Base-by-base conservation (phyloP, 2,329 filamentous ascomycete species). In the Clathrospora elynae region DNA sequence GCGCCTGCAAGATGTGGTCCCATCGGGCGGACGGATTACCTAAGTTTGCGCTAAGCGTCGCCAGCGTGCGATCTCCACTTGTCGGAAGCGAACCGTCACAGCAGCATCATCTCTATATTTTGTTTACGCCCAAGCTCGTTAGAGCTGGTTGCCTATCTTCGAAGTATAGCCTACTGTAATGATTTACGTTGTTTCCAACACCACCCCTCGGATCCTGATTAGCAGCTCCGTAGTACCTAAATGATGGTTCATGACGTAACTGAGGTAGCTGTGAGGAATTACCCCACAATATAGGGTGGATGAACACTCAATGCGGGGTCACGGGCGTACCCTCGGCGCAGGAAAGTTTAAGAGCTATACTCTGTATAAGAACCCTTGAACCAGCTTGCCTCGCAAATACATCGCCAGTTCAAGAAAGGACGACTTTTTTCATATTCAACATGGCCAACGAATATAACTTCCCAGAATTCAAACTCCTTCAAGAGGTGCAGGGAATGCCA, bases 381-480 rank as follows among this genome's bases (percentile, higher is more conserved):
- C n/a, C n/a, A n/a, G n/a, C n/a, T n/a, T n/a, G n/a, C n/a, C n/a
- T n/a, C n/a, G n/a, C n/a, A n/a, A n/a, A n/a, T n/a, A n/a, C n/a
- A n/a, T n/a, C n/a, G n/a, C n/a, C n/a, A n/a, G n/a, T n/a, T n/a
- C n/a, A n/a, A n/a, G n/a, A n/a, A n/a, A n/a, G 7, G 24, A 28
- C 9, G 7, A 28, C 5, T 11, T 14, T 14, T 6, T 28, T 10
- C 17, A 28, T 6, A 10, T 23, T 20, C 6, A 36, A 8, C n/a
- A 46, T 46, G 55, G 51, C 14, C 12, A 31, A 44, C 8, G 49
- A 57, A 16, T 51, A 57, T 14, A 45, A 55, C 7, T 65, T 68
- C 12, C 63, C 63, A 6, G 52, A 59, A 3, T 70, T 70, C 31
- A 65, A 68, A 38, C 57, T 67, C 3, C 40, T 66, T 3, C 64